Evolutionary conservation across 2,329 filamentous ascomycete species (phyloP).

Genomic region (Ophidiomyces ophidiicola): DNA sequence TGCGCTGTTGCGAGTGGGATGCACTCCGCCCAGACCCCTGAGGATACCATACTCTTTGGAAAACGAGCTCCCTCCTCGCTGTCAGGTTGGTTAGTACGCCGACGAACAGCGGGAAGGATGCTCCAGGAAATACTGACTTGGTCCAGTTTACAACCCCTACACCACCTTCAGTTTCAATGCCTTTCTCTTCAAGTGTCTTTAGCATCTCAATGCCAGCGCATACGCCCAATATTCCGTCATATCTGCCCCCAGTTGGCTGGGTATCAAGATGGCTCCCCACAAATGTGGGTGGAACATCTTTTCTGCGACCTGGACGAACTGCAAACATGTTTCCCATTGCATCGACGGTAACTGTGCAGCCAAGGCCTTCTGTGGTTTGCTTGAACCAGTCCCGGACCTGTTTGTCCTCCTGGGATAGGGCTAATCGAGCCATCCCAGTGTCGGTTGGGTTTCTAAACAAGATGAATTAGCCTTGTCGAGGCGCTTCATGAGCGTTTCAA

Average conservation of each 20-base stretch:
- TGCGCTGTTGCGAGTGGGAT: constrained; percentile 53
- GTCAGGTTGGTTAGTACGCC: background rate
- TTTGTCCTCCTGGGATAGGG: constrained; percentile 60
- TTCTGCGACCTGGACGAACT: constrained; percentile 48
- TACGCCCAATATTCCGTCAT: constrained; percentile 59
- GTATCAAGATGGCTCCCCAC: constrained; percentile 35
- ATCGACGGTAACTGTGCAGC: constrained; percentile 57
- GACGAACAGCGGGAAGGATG: background rate
- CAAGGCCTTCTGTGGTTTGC: constrained; percentile 47
- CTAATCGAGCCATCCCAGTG: constrained; percentile 64
- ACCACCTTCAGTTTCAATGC: constrained; percentile 56
- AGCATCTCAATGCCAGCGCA: constrained; percentile 62
- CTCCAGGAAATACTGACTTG: constrained; percentile 37
- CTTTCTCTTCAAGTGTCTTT: constrained; percentile 53
- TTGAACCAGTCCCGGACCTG: constrained; percentile 65
- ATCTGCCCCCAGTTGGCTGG: constrained; percentile 35
- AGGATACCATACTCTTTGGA: constrained; percentile 60
- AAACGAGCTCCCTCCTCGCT: constrained; percentile 74
- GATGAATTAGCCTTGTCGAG: background rate
- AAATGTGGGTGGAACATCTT: constrained; percentile 46
- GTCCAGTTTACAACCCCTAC: constrained; percentile 71
- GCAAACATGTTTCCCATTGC: constrained; percentile 74
- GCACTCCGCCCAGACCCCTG: constrained; percentile 63
- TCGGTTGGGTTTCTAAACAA: constrained; percentile 39
- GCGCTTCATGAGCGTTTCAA: constrained; percentile 1